A percentile compares a stretch with the other conserved stretches of the same genome.
Evolutionary conservation across 192 early-diverging fungal genomes (phyloP).

Genomic region (Entomortierella beljakovae): DNA sequence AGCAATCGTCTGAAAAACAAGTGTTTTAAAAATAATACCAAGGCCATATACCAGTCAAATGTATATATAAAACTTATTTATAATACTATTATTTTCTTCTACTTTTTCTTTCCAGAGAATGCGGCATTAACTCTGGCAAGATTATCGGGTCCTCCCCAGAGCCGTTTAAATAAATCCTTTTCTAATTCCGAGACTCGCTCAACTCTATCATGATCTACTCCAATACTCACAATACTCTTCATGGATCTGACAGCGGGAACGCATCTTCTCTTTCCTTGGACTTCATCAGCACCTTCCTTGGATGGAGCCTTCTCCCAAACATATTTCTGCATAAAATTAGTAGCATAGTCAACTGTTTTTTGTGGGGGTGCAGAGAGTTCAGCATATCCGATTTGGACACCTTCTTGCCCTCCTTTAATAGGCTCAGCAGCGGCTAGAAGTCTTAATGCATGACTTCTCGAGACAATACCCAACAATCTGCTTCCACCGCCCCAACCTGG

Average conservation of each 20-base stretch:
- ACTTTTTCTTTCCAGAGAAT: slow-evolving; percentile 19
- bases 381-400: slow-evolving; percentile 54
- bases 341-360: slow-evolving; percentile 28
- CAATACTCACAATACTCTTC: slow-evolving; percentile 58
- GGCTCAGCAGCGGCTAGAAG: slow-evolving; percentile 59
- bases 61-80: too few relatives aligned
- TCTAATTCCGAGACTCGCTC: slow-evolving; percentile 42
- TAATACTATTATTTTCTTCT: not conserved
- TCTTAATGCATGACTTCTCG: slow-evolving; percentile 58
- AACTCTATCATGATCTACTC: slow-evolving; percentile 36
- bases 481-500: slow-evolving; percentile 74
- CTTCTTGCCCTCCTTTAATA: slow-evolving; percentile 47
- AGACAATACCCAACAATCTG: slow-evolving; percentile 58
- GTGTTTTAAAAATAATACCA: too few relatives aligned
- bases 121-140: slow-evolving; percentile 41
- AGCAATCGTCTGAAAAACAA: slow-evolving; percentile 9
- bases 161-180: slow-evolving; percentile 40
- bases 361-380: slow-evolving; percentile 42
- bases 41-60: too few relatives aligned
- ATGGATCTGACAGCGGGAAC: slow-evolving; percentile 62
- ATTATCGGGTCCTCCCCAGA: slow-evolving; percentile 49
- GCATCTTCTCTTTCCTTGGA: slow-evolving; percentile 45
- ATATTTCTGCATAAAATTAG: slow-evolving; percentile 56
- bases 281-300: not conserved
- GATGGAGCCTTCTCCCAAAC: slow-evolving; percentile 37